A percentile compares a stretch with the other conserved stretches of the same genome.
phyloP scores from a whole-genome alignment of 2,329 filamentous ascomycete genomes.

The Aspergillus sclerotialis region DNA sequence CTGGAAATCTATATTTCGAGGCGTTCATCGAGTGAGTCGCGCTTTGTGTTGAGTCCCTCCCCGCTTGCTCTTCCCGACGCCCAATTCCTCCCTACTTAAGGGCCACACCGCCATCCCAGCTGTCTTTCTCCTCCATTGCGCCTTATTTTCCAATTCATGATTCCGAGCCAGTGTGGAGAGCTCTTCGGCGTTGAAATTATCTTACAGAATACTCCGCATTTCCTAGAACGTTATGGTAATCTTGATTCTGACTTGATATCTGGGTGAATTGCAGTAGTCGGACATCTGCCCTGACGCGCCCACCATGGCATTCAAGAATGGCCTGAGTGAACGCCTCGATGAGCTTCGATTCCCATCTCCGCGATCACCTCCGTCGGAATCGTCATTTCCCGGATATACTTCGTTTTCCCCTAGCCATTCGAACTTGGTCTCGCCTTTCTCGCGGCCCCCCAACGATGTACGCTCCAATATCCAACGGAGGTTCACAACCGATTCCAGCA shows the following conservation, averaged over 20 bases:
- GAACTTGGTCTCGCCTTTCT: conserved; percentile 53
- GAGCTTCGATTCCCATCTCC: conserved; percentile 72
- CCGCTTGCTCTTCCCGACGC: conserved; percentile 13
- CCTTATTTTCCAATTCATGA: conserved; percentile 8
- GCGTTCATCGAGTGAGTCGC: conserved; percentile 33
- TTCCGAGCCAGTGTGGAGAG: no score
- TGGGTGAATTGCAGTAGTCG: conserved; percentile 23
- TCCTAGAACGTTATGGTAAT: conserved; percentile 10
- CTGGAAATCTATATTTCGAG: conserved; percentile 21
- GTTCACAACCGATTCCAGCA: conserved; percentile 86
- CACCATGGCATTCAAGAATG: conserved; percentile 59
- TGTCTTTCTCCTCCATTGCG: conserved; percentile 16
- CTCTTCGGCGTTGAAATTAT: conserved; percentile 6
- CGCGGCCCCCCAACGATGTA: conserved; percentile 55
- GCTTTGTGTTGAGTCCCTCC: conserved; percentile 21
- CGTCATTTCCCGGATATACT: conserved; percentile 65
- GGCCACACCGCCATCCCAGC: conserved; percentile 29
- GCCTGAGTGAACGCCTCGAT: conserved; percentile 63
- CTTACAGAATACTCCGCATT: conserved; percentile 5
- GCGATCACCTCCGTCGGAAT: conserved; percentile 70
- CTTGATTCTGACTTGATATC: conserved; percentile 18
- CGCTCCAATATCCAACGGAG: conserved; percentile 76
- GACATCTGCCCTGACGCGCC: conserved; percentile 20
- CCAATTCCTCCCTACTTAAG: conserved; percentile 17
- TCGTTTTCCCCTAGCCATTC: conserved; percentile 64